Evolutionary conservation across 139 green algal species (phyloP).

Genomic region (Yamagishiella unicocca): DNA sequence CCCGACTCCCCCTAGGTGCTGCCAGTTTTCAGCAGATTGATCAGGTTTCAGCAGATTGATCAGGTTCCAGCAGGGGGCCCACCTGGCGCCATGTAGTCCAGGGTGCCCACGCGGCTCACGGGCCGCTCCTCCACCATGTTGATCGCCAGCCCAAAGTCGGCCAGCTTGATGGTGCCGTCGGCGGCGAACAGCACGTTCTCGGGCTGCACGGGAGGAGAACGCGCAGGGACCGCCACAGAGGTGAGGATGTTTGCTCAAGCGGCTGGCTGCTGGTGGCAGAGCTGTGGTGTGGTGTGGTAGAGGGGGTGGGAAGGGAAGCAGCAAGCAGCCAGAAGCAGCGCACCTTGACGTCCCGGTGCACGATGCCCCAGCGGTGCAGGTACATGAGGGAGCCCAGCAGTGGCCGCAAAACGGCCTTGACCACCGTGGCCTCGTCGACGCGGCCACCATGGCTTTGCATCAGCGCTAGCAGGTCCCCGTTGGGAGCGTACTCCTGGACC

Average conservation of each 20-base stretch:
- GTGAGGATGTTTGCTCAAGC: too few relatives aligned
- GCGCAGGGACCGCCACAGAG: too few relatives aligned
- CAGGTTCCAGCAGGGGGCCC: too few relatives aligned
- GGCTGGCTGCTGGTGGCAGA: too few relatives aligned
- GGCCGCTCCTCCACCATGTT: slow-evolving; percentile 63
- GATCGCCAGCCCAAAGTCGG: slow-evolving; percentile 73
- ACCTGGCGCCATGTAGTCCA: slow-evolving; percentile 53
- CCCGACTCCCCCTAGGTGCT: too few relatives aligned
- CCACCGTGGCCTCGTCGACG: slow-evolving; percentile 40
- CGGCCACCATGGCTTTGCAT: slow-evolving; percentile 49
- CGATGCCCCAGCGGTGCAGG: slow-evolving; percentile 46
- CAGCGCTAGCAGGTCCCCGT: slow-evolving; percentile 54
- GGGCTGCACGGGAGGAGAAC: background rate
- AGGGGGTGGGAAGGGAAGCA: background rate
- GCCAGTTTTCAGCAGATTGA: too few relatives aligned
- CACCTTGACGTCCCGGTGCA: slow-evolving; percentile 58
- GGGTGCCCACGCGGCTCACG: slow-evolving; percentile 64
- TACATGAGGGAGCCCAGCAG: slow-evolving; percentile 55
- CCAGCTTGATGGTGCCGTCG: slow-evolving; percentile 54
- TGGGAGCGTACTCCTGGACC: slow-evolving; percentile 54
- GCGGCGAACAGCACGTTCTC: slow-evolving; percentile 60
- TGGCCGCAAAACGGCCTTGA: slow-evolving; percentile 52
- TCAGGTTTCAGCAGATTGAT: too few relatives aligned
- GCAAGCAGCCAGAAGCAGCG: too few relatives aligned
- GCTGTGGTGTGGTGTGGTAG: too few relatives aligned